Evolutionary conservation across 2,329 filamentous ascomycete species (phyloP), one percentile per base, ranked within the genome.

Genomic region (Aciculosporium take): DNA sequence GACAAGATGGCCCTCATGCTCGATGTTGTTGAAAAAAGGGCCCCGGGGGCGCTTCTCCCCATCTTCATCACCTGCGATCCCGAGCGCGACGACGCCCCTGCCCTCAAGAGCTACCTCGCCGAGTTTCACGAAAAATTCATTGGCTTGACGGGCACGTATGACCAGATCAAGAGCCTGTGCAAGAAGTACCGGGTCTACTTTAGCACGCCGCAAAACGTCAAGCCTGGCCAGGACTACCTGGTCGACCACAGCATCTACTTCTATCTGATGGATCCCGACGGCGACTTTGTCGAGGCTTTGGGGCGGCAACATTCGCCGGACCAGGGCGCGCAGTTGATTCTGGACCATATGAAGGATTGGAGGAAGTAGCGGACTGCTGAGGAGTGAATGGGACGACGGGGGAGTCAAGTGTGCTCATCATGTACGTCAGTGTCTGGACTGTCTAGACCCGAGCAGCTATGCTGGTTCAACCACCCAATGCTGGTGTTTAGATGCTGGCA

Each of bases 231-330:
- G 68, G 91, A 98, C 62, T 98, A 98, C 59, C 64, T 98, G 53
- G 91, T 98, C 10, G 91, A 98, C 61, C 91, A 98, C 67, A 95
- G 87, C 62, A 98, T 98, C 52, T 98, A 98, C 70, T 98, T 98
- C 56, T 98, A 98, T 62, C 66, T 98, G 51, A 98, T 98, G 91
- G 91, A 96, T 60, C 91, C 91, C 0, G 88, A 96, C 52, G 89
- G 89, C 17, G 88, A 98, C 60, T 98, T 98, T 61, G 89, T 98
- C 23, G 93, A 98, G 67, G 93, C 88, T 10, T 79, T 98, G 55
- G 91, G 91, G 15, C 72, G 91, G 47, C 91, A 98, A 64, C 88
- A 96, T 64, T 94, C 85, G 32, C 85, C 89, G 1, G 81, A 91
- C 47, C 76, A 85, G 54, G 91, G 81, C 1, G 84, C 88, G 6